Conservation (phyloP, 202 grass and related monocot genomes). For the Carex arenaria region DNA sequence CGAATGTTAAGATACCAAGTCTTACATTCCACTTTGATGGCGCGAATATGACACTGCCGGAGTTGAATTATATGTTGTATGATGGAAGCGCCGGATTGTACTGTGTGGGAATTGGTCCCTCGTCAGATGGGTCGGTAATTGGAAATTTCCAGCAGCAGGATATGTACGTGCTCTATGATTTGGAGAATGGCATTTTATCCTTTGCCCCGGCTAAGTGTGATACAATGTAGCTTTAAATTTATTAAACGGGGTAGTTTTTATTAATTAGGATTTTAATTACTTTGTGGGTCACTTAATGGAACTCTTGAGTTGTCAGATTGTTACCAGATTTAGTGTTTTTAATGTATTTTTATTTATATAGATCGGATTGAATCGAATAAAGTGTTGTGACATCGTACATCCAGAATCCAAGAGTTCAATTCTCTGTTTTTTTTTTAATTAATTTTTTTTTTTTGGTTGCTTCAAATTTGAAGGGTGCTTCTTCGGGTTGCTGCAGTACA, state of each 20-base stretch:
- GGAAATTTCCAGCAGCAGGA: conserved; percentile 86
- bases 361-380: neutral
- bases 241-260: neutral
- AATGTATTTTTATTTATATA: conserved; percentile 22
- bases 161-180: conserved; percentile 78
- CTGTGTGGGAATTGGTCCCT: conserved; percentile 51
- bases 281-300: neutral
- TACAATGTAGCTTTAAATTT: conserved; percentile 24
- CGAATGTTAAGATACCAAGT: conserved; percentile 36
- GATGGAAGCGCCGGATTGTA: conserved; percentile 37
- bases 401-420: neutral
- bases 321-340: conserved; percentile 12
- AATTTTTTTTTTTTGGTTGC: neutral
- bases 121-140: conserved; percentile 53
- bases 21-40: conserved; percentile 73
- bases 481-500: neutral
- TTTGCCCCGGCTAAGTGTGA: conserved; percentile 61
- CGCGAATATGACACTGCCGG: conserved; percentile 49
- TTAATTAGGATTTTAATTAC: conserved; percentile 1
- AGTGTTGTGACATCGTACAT: neutral
- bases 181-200: conserved; percentile 54
- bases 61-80: conserved; percentile 63
- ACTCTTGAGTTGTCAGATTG: neutral
- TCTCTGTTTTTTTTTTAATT: neutral
- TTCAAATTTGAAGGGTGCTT: neutral